A percentile compares a stretch with the other conserved stretches of the same genome.
phyloP scores from a whole-genome alignment of 768 basidiomycete species.

The Cystobasidium ongulense region DNA sequence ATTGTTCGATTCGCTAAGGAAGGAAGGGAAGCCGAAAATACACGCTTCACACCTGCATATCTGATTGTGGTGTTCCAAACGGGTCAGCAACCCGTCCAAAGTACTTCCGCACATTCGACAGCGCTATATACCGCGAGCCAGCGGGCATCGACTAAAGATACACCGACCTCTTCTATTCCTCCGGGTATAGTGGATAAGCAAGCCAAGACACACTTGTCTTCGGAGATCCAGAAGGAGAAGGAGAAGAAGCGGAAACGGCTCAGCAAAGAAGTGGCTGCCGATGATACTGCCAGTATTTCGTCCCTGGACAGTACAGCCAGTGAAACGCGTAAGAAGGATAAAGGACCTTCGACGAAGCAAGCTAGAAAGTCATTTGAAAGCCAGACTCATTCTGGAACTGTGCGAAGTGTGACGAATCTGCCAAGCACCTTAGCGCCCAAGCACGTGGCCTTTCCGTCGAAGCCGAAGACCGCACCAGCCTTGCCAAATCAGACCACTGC shows the following conservation, averaged over 20 bases:
- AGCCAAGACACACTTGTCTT: not conserved
- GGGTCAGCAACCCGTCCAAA: not conserved
- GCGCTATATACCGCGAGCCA: not conserved
- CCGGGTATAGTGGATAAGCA: not conserved
- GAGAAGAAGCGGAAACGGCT: not conserved
- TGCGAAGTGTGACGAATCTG: too few relatives aligned
- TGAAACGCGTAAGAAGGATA: not conserved
- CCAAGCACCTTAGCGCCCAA: too few relatives aligned
- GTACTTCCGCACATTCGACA: not conserved
- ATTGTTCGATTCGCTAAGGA: not conserved
- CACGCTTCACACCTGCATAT: not conserved
- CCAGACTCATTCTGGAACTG: not conserved
- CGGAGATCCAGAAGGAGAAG: not conserved
- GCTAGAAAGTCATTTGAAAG: not conserved
- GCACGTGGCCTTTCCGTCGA: not conserved
- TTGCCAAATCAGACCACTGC: too few relatives aligned
- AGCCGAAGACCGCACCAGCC: too few relatives aligned
- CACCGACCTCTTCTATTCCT: not conserved
- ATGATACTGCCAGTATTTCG: not conserved
- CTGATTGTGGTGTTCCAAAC: not conserved
- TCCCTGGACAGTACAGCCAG: not conserved
- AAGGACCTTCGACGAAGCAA: not conserved
- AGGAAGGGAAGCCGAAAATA: not conserved
- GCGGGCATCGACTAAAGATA: not conserved
- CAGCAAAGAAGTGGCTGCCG: not conserved